A percentile compares a stretch with the other conserved stretches of the same genome.
These are phyloP conservation scores for Peterozyma toletana DNA, from an alignment of 805 yeast genomes.

Conservation along the genomic window DNA sequence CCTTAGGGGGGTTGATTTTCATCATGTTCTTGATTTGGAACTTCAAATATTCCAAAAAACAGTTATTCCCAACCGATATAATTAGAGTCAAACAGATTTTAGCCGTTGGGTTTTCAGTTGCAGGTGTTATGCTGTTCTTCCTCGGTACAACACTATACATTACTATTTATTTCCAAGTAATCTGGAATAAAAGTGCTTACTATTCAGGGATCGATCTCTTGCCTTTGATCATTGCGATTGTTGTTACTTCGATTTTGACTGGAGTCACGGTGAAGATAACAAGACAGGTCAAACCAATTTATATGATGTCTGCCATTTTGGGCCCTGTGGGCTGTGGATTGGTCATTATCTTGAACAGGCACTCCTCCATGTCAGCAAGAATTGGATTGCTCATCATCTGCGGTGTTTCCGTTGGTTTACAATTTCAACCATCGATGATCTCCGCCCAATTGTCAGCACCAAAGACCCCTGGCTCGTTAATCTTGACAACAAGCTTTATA, in stretches of 20 bases:
- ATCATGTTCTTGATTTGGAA: slow-evolving; percentile 31
- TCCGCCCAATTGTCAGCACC: slow-evolving; percentile 44
- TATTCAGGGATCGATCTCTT: slow-evolving; percentile 37
- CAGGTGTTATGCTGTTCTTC: slow-evolving; percentile 31
- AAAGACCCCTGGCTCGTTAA: slow-evolving; percentile 39
- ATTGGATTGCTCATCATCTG: slow-evolving; percentile 38
- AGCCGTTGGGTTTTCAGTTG: slow-evolving; percentile 28
- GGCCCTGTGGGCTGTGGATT: slow-evolving; percentile 39
- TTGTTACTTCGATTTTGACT: slow-evolving; percentile 24
- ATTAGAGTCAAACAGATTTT: slow-evolving; percentile 27
- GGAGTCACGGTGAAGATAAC: slow-evolving; percentile 32
- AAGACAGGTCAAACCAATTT: slow-evolving; percentile 33
- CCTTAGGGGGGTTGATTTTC: slow-evolving; percentile 34
- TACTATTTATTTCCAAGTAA: slow-evolving; percentile 43
- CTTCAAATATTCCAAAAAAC: slow-evolving; percentile 33
- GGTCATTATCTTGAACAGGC: slow-evolving; percentile 29
- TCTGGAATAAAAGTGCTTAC: slow-evolving; percentile 32
- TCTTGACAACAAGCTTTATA: slow-evolving; percentile 38
- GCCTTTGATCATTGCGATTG: slow-evolving; percentile 34
- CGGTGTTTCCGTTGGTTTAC: slow-evolving; percentile 42
- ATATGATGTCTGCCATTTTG: slow-evolving; percentile 25
- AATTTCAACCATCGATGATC: slow-evolving; percentile 36
- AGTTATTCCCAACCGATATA: slow-evolving; percentile 37
- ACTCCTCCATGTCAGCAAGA: slow-evolving; percentile 26
- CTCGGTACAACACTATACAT: slow-evolving; percentile 28